These are phyloP conservation scores for Cadophora sp. DNA, from an alignment of 2,329 filamentous ascomycete species.

Conservation along the genomic window DNA sequence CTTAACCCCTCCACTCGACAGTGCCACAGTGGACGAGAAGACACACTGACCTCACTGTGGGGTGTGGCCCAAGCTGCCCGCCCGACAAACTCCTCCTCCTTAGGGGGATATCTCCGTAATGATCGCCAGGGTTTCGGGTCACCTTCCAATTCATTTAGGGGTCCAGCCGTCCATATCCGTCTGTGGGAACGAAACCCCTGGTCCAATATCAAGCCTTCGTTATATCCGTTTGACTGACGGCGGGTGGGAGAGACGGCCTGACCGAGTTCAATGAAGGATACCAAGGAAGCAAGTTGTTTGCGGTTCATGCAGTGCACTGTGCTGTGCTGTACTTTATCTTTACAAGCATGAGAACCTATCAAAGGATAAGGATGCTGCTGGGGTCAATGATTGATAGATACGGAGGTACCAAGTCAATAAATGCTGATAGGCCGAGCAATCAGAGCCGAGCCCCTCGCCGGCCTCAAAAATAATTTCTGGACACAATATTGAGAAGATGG, in stretches of 20 bases:
- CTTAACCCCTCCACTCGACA: neutral
- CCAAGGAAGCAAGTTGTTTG: neutral
- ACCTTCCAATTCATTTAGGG: neutral
- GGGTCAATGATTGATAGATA: neutral
- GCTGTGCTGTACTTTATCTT: too few relatives aligned
- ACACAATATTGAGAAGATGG: too few relatives aligned
- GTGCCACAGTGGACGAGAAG: neutral
- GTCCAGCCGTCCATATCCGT: neutral
- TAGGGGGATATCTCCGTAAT: neutral
- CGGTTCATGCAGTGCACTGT: too few relatives aligned
- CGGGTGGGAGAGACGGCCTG: too few relatives aligned
- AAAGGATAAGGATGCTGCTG: neutral
- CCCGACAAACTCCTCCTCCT: neutral
- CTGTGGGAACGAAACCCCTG: neutral
- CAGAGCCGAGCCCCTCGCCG: neutral
- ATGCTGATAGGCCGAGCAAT: neutral
- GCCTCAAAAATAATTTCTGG: neutral
- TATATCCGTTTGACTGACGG: neutral
- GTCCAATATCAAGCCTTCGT: slow-evolving; percentile 7
- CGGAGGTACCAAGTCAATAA: neutral
- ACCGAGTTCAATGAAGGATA: too few relatives aligned
- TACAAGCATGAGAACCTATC: neutral
- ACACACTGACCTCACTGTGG: neutral
- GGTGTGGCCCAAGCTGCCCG: slow-evolving; percentile 10
- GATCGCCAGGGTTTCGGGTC: slow-evolving; percentile 9